Evolutionary conservation across 1,284 basidiomycete species (phyloP).

Genomic region (Lignosus rhinocerotis): DNA sequence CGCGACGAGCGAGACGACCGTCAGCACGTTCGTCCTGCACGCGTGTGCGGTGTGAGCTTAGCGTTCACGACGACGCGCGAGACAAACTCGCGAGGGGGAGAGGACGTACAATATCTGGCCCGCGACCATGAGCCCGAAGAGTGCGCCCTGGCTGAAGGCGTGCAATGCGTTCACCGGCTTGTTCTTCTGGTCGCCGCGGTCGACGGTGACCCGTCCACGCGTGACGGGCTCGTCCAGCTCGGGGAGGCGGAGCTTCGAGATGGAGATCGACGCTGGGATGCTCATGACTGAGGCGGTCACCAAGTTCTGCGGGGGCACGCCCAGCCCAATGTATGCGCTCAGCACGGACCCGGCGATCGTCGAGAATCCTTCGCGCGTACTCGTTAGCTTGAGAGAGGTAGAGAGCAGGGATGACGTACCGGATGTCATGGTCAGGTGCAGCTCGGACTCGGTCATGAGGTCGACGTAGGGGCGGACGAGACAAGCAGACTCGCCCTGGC

Average conservation of each 20-base stretch:
- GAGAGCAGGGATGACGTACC: conserved; percentile 44
- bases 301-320: conserved; percentile 81
- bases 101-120: conserved; percentile 75
- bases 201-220: conserved; percentile 76
- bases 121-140: conserved; percentile 84
- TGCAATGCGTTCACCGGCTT: conserved; percentile 77
- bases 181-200: conserved; percentile 67
- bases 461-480: conserved; percentile 86
- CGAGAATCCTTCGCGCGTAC: conserved; percentile 56
- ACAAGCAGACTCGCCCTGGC: conserved; percentile 86
- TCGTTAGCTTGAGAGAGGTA: not conserved
- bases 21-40: conserved; percentile 72
- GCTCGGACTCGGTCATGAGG: conserved; percentile 85
- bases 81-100: not conserved
- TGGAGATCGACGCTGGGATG: conserved; percentile 91
- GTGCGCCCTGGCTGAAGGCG: conserved; percentile 85
- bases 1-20: conserved; percentile 79
- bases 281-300: conserved; percentile 93
- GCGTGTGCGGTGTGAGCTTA: not conserved
- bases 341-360: conserved; percentile 91
- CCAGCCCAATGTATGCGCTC: conserved; percentile 80
- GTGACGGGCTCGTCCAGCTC: conserved; percentile 87
- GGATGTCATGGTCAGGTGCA: conserved; percentile 89
- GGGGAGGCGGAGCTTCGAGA: conserved; percentile 84
- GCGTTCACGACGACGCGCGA: not conserved